phyloP scores from a whole-genome alignment of 2,329 filamentous ascomycete genomes.

The Microsporum audouinii region DNA sequence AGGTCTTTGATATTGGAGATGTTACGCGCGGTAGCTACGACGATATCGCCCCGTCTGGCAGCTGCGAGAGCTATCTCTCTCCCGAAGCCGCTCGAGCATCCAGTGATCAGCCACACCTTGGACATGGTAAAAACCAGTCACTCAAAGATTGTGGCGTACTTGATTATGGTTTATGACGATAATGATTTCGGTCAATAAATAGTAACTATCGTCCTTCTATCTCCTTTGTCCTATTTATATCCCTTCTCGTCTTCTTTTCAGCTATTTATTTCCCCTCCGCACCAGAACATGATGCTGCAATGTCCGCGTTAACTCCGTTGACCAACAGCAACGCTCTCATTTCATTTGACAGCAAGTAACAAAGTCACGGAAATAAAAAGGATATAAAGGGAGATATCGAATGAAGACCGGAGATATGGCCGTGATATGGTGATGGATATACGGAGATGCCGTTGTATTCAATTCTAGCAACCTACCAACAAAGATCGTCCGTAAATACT shows the following conservation, averaged over 20 bases:
- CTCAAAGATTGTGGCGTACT: too few relatives aligned
- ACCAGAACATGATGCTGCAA: not conserved
- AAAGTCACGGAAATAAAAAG: not conserved
- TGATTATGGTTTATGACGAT: not conserved
- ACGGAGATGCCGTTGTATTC: too few relatives aligned
- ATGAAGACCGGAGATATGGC: too few relatives aligned
- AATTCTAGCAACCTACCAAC: too few relatives aligned
- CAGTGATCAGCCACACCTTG: constrained; percentile 27
- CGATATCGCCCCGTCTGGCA: constrained; percentile 22
- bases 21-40: constrained; percentile 28
- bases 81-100: constrained; percentile 26
- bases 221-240: not conserved
- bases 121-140: not conserved
- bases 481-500: not conserved
- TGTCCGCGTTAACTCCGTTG: not conserved
- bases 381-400: not conserved
- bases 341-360: not conserved
- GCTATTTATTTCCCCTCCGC: not conserved
- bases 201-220: not conserved
- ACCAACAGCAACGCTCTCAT: not conserved
- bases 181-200: not conserved
- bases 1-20: constrained; percentile 19
- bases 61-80: constrained; percentile 19
- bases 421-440: not conserved
- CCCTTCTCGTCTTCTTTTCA: not conserved